Conservation (phyloP, 164 flowering plant genomes). For the Chimonanthus praecox region DNA sequence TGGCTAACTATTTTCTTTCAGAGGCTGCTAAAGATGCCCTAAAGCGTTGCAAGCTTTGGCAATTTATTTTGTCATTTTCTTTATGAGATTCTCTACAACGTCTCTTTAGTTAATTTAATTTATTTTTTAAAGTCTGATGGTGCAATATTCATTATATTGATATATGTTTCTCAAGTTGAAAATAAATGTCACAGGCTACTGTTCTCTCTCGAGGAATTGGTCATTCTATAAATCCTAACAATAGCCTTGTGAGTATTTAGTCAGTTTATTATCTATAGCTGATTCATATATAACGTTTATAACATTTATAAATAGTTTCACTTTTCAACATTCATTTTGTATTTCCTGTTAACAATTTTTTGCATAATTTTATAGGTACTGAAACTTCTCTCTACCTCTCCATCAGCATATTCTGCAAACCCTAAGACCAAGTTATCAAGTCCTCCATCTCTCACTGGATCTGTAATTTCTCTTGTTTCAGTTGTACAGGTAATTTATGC, state of each 20-base stretch:
- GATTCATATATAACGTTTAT: neutral
- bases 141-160: neutral
- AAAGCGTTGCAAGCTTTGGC: too few species aligned
- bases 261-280: neutral
- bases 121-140: neutral
- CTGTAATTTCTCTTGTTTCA: conserved; percentile 79
- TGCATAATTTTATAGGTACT: conserved; percentile 43
- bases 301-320: too few species aligned
- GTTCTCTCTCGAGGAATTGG: conserved; percentile 89
- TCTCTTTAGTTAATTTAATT: too few species aligned
- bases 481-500: conserved; percentile 61
- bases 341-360: conserved; percentile 2
- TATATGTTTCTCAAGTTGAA: conserved; percentile 2
- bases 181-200: conserved; percentile 62
- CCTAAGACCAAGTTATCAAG: conserved; percentile 60
- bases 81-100: too few species aligned
- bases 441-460: conserved; percentile 78
- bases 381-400: conserved; percentile 89
- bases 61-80: too few species aligned
- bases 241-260: conserved; percentile 52
- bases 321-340: neutral
- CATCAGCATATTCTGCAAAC: conserved; percentile 88
- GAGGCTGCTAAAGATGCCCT: too few species aligned
- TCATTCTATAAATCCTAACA: conserved; percentile 76
- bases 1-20: too few species aligned